phyloP scores from a whole-genome alignment of 139 green algal species.

The Nannochloris sp. region DNA sequence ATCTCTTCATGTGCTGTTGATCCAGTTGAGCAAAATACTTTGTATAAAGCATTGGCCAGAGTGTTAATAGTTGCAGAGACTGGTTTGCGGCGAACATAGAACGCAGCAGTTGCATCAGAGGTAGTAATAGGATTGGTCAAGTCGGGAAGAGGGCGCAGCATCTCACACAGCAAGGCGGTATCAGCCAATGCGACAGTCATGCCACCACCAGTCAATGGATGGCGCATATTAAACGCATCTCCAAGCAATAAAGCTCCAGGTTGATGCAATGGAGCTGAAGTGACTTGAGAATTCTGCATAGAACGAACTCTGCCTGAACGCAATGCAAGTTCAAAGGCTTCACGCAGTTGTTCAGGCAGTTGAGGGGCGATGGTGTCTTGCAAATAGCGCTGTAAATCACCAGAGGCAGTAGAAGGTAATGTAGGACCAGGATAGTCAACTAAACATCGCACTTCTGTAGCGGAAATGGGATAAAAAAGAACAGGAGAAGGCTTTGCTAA shows the following conservation, averaged over 20 bases:
- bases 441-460: conserved; percentile 78
- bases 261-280: conserved; percentile 61
- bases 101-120: conserved; percentile 57
- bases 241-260: conserved; percentile 87
- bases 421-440: conserved; percentile 87
- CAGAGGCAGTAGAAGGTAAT: conserved; percentile 41
- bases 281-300: conserved; percentile 72
- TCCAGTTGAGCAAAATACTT: conserved; percentile 77
- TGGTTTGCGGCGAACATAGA: conserved; percentile 82
- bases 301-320: conserved; percentile 51
- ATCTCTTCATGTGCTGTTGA: conserved; percentile 88
- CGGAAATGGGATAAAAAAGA: conserved; percentile 97
- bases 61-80: conserved; percentile 97
- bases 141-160: conserved; percentile 61
- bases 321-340: conserved; percentile 63
- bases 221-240: conserved; percentile 99
- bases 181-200: conserved; percentile 93
- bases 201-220: conserved; percentile 83
- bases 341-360: conserved; percentile 64
- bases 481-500: conserved; percentile 90
- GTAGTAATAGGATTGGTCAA: conserved; percentile 68
- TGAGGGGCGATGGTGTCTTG: conserved; percentile 36
- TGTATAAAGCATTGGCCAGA: conserved; percentile 94
- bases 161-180: conserved; percentile 70
- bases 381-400: conserved; percentile 61